Base-by-base conservation (phyloP, 2,329 filamentous ascomycete genomes). In the Raffaelea ambrosiae region DNA sequence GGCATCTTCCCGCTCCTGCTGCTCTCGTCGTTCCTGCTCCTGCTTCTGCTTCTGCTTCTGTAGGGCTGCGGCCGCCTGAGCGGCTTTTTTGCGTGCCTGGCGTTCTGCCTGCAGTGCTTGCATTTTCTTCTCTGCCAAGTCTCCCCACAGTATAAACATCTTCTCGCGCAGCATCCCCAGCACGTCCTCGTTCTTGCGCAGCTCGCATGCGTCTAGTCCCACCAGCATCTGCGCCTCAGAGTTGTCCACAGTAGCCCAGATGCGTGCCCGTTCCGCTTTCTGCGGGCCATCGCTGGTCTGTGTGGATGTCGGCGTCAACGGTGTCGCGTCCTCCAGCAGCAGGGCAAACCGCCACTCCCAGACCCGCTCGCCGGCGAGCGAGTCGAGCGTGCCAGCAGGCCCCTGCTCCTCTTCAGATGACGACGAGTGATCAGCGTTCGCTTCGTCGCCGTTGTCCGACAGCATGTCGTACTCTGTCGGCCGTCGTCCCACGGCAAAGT, bases 281-380 rank as follows among this genome's bases (percentile, higher is more conserved):
- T n/a, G 8, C 57, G n/a, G 58, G 29, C 16, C 13, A 1, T 11
- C n/a, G n/a, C 16, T 14, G 23, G 23, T 23, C 7, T 3, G 5
- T 18, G 10, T 14, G 8, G 11, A 21, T 35, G n/a, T 13, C 19
- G 23, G 20, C n/a, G 11, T 22, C n/a, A n/a, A 5, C 31, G 0
- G 76, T 79, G 55, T 89, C 0, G 77, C 81, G 54, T 90, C 86
- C 63, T 95, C 86, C 1, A 96, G 76, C 13, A 85, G 72, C 21
- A 97, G 72, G 20, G 77, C 79, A 63, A 96, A 96, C 14, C 78
- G 76, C 90, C 90, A 96, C 62, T 93, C 81, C 86, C 88, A 95
- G 8, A 62, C 58, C 13, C 54, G 60, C 5, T 54, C 35, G n/a
- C 54, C 57, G 2, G 51, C 40, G n/a, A 57, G 60, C 4, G 55